These are phyloP conservation scores for Clavaria fumosa DNA, from an alignment of 768 basidiomycete genomes.

Conservation along the genomic window DNA sequence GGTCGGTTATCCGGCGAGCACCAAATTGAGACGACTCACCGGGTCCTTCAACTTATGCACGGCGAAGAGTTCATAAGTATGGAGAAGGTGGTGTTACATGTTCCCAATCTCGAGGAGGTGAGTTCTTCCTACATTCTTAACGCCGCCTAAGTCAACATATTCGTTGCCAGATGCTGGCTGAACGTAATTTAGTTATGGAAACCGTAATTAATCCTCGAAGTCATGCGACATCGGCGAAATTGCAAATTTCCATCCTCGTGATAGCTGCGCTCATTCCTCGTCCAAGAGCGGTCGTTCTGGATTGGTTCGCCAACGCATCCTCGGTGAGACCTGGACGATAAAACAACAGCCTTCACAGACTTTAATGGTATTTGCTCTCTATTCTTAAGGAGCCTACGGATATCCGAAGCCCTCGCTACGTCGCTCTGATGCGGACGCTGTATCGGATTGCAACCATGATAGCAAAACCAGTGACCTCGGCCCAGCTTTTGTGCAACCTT, in stretches of 20 bases:
- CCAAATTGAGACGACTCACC: conserved; percentile 38
- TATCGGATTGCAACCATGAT: conserved; percentile 53
- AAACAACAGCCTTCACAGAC: too few species aligned
- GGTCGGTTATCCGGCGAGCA: conserved; percentile 38
- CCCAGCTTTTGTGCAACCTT: conserved; percentile 41
- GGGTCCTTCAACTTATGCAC: conserved; percentile 31
- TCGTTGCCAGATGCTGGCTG: conserved; percentile 27
- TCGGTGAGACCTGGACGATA: too few species aligned
- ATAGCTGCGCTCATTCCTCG: conserved; percentile 33
- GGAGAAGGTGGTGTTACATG: conserved; percentile 22
- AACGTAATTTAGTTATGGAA: conserved; percentile 29
- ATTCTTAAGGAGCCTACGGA: conserved; percentile 8
- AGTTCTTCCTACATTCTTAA: conserved; percentile 7
- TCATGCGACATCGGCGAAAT: conserved; percentile 33
- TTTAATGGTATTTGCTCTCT: conserved; percentile 1
- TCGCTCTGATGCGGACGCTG: conserved; percentile 43
- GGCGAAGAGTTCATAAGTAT: conserved; percentile 30
- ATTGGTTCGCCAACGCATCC: conserved; percentile 34
- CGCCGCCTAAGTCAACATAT: not conserved
- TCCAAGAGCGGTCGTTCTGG: conserved; percentile 25
- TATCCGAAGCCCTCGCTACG: conserved; percentile 27
- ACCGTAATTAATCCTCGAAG: conserved; percentile 47
- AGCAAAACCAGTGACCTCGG: conserved; percentile 32
- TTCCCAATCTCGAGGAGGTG: conserved; percentile 21
- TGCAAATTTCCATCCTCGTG: conserved; percentile 44